Evolutionary conservation across 208 protist genomes (phyloP).

Genomic region (Tritrichomonas musculus): DNA sequence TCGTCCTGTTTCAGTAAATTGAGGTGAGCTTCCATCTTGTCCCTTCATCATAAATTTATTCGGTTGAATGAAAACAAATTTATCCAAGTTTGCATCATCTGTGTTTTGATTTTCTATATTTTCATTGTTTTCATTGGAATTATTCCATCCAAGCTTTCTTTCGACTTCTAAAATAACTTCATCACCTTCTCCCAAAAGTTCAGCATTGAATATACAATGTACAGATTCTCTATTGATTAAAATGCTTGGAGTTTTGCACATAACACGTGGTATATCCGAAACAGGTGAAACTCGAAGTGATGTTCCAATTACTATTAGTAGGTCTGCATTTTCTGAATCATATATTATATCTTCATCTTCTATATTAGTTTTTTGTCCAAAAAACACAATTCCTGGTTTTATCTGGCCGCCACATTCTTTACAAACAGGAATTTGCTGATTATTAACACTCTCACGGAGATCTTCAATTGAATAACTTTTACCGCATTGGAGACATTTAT

Average conservation of each 20-base stretch:
- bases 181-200: background rate
- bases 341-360: background rate
- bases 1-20: too few relatives aligned
- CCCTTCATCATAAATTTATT: background rate
- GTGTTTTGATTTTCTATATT: background rate
- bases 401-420: background rate
- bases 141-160: background rate
- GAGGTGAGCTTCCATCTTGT: background rate
- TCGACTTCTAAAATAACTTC: background rate
- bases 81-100: background rate
- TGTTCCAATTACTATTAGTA: background rate
- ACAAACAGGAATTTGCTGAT: background rate
- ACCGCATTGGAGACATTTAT: background rate
- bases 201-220: background rate
- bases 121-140: too few relatives aligned
- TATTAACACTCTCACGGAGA: background rate
- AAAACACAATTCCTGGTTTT: constrained; percentile 24
- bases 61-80: background rate
- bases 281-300: background rate
- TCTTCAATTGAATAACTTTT: background rate
- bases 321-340: background rate
- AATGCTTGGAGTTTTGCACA: background rate
- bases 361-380: background rate
- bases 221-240: constrained; percentile 18
- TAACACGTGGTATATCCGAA: background rate